Conservation (phyloP, 148 eudicot species). For the Chenopodium album region DNA sequence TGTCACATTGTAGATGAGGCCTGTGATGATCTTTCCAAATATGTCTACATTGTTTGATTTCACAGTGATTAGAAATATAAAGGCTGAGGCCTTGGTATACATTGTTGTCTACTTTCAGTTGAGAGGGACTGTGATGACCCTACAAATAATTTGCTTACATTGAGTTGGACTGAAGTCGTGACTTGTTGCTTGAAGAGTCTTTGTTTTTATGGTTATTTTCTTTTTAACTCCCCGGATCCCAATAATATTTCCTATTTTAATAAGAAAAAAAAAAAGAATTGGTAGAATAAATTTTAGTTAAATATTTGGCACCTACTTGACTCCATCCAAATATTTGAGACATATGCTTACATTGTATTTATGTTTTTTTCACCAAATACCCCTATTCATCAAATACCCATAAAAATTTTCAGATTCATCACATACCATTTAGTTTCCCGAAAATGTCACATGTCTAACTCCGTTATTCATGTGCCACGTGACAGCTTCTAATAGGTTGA, state of each 20-base stretch:
- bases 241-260: not conserved
- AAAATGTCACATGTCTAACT: too few relatives aligned
- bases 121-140: not conserved
- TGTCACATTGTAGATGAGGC: slow-evolving; percentile 1
- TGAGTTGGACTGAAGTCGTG: not conserved
- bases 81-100: slow-evolving; percentile 17
- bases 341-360: too few relatives aligned
- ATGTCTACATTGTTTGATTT: slow-evolving; percentile 27
- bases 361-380: too few relatives aligned
- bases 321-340: not conserved
- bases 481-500: too few relatives aligned
- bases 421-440: too few relatives aligned
- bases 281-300: not conserved
- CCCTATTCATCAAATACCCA: too few relatives aligned
- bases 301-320: not conserved
- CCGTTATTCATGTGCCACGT: too few relatives aligned
- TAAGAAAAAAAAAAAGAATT: not conserved
- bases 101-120: too few relatives aligned
- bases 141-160: not conserved
- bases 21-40: slow-evolving; percentile 21
- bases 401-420: too few relatives aligned
- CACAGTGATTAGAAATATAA: slow-evolving; percentile 2
- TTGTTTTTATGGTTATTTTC: not conserved
- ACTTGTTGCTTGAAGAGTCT: not conserved
- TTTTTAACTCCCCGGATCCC: not conserved